Evolutionary conservation across 78 protist genomes (phyloP), one percentile per base, ranked within the genome.

Genomic region (Guillardia theta): DNA sequence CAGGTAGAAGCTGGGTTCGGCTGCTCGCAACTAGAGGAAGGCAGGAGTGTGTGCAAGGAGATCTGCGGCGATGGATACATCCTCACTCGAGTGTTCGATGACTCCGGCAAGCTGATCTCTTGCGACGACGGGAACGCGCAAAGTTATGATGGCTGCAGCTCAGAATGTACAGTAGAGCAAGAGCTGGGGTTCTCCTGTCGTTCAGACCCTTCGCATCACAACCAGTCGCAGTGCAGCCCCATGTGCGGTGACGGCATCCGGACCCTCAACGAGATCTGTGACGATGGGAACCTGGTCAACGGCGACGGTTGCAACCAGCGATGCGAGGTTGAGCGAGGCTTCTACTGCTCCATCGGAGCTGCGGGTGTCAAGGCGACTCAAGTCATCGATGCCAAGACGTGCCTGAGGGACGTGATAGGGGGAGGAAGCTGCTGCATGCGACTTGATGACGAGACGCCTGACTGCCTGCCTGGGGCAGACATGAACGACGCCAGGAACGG

Each of bases 121-220:
- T 88, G 93, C 39, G 93, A 88, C 41, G 93, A 88, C 62, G 93
- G 64, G 24, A 88, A 88, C 62, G 8, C 12, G 41, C 46, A 22
- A 21, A 36, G 8, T 27, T n/a, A 36, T 44, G 93, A 88, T 64
- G 93, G 93, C 76, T 88, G 93, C 64, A 33, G 47, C 44, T 0
- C 76, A 9, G 15, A 36, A 19, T 88, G 93, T 41, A 8, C 24
- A 9, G 41, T 88, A 6, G 93, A 88, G 93, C 58, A n/a, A 27
- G 90, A 48, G 37, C 44, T 46, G 90, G 33, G 64, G 33, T 15
- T 19, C 64, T 15, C 19, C 64, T 53, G 64, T 19, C 64, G 64
- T 19, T 15, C 64, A 53, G 64, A 53, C 64, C 64, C n/a, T n/a
- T n/a, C n/a, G n/a, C n/a, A n/a, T n/a, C n/a, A n/a, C n/a, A n/a